Evolutionary conservation across 2,329 filamentous ascomycete species (phyloP).

Genomic region (Colletotrichum magnum): DNA sequence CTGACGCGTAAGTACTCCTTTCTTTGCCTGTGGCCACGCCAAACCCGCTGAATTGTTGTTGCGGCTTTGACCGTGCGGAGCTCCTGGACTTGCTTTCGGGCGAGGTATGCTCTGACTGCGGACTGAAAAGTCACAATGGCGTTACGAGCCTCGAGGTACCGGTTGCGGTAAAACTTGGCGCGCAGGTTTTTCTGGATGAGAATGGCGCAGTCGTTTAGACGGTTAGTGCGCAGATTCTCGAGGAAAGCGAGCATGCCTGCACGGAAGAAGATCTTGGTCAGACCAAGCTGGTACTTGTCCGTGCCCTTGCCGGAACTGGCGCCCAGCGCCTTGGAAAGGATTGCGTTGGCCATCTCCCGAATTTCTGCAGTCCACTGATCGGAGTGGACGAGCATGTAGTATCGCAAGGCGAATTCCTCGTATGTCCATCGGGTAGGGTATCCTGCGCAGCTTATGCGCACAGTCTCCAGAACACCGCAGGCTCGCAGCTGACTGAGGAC

Average conservation of each 20-base stretch:
- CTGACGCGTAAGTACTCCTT: constrained; percentile 84
- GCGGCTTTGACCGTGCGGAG: constrained; percentile 87
- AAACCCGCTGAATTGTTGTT: constrained; percentile 94
- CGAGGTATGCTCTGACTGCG: constrained; percentile 81
- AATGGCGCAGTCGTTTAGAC: constrained; percentile 93
- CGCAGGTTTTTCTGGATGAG: constrained; percentile 99
- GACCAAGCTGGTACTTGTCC: constrained; percentile 97
- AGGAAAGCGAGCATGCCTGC: constrained; percentile 99
- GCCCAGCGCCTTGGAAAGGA: constrained; percentile 89
- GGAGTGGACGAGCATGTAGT: constrained; percentile 98
- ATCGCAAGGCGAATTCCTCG: constrained; percentile 96
- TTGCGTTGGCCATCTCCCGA: constrained; percentile 92
- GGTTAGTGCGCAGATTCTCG: constrained; percentile 91
- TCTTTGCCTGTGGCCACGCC: constrained; percentile 92
- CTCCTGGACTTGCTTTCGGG: constrained; percentile 83
- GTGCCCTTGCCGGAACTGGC: constrained; percentile 79
- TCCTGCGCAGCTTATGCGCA: constrained; percentile 96
- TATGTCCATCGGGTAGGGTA: constrained; percentile 99
- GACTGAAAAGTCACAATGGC: constrained; percentile 87
- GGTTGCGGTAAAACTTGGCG: constrained; percentile 94
- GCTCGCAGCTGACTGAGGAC: constrained; percentile 96
- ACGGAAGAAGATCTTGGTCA: constrained; percentile 99
- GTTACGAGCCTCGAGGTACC: constrained; percentile 88
- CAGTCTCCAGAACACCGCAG: constrained; percentile 98
- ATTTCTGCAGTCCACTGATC: constrained; percentile 94